Conservation (phyloP, 345 rosid genomes). For the Schrenkiella parvula region DNA sequence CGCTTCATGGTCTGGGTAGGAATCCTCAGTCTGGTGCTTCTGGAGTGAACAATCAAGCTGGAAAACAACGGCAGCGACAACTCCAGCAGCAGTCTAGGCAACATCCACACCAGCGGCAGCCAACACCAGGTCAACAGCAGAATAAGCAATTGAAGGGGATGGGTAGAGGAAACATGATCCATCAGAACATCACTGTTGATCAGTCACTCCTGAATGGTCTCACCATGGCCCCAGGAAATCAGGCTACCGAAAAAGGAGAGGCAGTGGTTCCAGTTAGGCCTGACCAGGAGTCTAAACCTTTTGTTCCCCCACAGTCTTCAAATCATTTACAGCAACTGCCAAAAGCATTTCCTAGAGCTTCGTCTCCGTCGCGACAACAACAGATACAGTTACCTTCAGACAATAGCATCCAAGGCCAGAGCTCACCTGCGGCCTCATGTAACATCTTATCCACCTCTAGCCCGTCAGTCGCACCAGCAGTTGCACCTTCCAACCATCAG, state of each 20-base stretch:
- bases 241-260: slow-evolving; percentile 69
- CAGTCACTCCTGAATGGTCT: slow-evolving; percentile 74
- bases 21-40: slow-evolving; percentile 54
- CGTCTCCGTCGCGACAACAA: slow-evolving; percentile 48
- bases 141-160: slow-evolving; percentile 68
- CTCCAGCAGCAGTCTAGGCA: slow-evolving; percentile 79
- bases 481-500: slow-evolving; percentile 37
- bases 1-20: slow-evolving; percentile 53
- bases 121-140: slow-evolving; percentile 61
- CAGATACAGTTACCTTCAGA: slow-evolving; percentile 66
- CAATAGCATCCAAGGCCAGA: slow-evolving; percentile 54
- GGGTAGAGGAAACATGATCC: slow-evolving; percentile 77
- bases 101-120: slow-evolving; percentile 85
- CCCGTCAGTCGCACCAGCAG: slow-evolving; percentile 48
- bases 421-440: slow-evolving; percentile 44
- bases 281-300: slow-evolving; percentile 65
- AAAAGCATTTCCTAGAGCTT: slow-evolving; percentile 48
- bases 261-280: slow-evolving; percentile 53
- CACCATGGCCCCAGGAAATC: slow-evolving; percentile 48
- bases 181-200: slow-evolving; percentile 63
- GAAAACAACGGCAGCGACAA: slow-evolving; percentile 82
- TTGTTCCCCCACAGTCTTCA: slow-evolving; percentile 48
- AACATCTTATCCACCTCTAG: slow-evolving; percentile 38
- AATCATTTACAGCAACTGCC: slow-evolving; percentile 60
- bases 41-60: slow-evolving; percentile 68